A percentile compares a stretch with the other conserved stretches of the same genome.
Conservation (phyloP, 495 filamentous ascomycete species). For the Daldinia decipiens region DNA sequence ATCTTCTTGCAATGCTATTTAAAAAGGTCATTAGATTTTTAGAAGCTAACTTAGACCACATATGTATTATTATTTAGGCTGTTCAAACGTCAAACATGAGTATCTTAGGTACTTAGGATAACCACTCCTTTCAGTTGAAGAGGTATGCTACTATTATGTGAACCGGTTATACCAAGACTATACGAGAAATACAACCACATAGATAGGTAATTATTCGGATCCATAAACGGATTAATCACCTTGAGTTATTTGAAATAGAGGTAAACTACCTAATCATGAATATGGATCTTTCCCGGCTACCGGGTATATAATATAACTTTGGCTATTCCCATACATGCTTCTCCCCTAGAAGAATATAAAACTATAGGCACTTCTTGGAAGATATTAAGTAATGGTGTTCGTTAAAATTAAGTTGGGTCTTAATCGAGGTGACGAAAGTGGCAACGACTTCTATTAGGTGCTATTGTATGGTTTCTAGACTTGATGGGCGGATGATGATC, state of each 20-base stretch:
- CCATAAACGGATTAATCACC: not conserved
- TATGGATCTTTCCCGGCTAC: not conserved
- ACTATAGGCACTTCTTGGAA: not conserved
- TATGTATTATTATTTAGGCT: too few relatives aligned
- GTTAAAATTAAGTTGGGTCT: slow-evolving; percentile 7
- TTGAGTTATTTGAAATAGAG: not conserved
- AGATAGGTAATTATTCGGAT: too few relatives aligned
- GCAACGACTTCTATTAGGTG: slow-evolving; percentile 22
- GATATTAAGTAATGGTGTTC: slow-evolving; percentile 14
- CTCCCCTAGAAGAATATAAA: not conserved
- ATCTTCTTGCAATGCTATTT: too few relatives aligned
- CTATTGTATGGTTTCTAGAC: slow-evolving; percentile 26
- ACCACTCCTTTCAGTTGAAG: too few relatives aligned
- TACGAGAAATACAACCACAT: too few relatives aligned
- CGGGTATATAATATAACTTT: not conserved
- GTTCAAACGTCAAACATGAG: too few relatives aligned
- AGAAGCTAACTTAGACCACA: too few relatives aligned
- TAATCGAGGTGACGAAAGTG: slow-evolving; percentile 20
- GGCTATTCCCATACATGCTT: not conserved
- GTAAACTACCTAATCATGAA: not conserved
- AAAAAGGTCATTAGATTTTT: too few relatives aligned
- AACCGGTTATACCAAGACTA: too few relatives aligned
- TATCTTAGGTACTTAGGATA: too few relatives aligned
- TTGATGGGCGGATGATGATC: slow-evolving; percentile 43
- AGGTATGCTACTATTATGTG: too few relatives aligned